These are phyloP conservation scores for Tricholoma sp. DNA, from an alignment of 768 basidiomycete genomes.

Conservation along the genomic window DNA sequence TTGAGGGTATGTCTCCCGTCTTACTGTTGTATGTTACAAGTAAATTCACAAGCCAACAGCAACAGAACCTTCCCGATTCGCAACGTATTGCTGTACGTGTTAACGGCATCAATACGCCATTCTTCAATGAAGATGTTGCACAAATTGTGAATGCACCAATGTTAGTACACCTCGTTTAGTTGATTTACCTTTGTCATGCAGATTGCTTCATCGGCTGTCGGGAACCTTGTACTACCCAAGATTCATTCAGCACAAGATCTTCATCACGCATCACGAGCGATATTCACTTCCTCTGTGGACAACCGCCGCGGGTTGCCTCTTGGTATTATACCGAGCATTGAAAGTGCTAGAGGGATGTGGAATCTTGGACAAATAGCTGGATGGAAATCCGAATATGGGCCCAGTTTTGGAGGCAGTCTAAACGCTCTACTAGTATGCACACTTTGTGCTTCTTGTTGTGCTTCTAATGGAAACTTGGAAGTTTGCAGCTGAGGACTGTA, in stretches of 20 bases:
- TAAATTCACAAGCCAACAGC: constrained; percentile 8
- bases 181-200: constrained; percentile 9
- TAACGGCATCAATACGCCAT: constrained; percentile 60
- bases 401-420: constrained; percentile 46
- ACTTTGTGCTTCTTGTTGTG: not conserved
- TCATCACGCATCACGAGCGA: constrained; percentile 47
- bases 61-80: constrained; percentile 34
- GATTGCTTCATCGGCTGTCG: constrained; percentile 36
- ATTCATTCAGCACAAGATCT: constrained; percentile 68
- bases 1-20: constrained; percentile 37
- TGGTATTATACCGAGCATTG: constrained; percentile 74
- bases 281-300: constrained; percentile 29
- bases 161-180: not conserved
- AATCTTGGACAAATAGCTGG: constrained; percentile 65
- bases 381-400: constrained; percentile 54
- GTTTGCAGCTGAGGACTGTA: constrained; percentile 97
- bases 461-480: constrained; percentile 23
- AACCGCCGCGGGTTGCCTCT: constrained; percentile 30
- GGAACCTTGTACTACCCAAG: constrained; percentile 81
- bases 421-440: constrained; percentile 60
- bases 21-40: not conserved
- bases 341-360: constrained; percentile 72
- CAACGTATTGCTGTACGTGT: constrained; percentile 64
- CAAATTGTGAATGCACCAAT: constrained; percentile 41
- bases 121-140: constrained; percentile 59